Evolutionary conservation across 1,139 yeast species (phyloP).

Genomic region (Taphrina flavorubra): DNA sequence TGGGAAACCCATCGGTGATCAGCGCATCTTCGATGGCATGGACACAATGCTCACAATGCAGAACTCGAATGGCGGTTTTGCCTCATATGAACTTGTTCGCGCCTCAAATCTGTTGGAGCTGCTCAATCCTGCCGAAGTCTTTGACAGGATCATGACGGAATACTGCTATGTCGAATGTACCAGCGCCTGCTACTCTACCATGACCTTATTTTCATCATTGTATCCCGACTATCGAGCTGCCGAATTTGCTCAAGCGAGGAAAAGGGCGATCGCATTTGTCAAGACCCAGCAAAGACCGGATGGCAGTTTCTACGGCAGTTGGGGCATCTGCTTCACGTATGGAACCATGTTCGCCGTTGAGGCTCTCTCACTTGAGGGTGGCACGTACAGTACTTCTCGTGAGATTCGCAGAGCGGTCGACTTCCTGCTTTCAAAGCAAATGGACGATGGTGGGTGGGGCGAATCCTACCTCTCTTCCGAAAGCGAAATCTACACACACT

Average conservation of each 20-base stretch:
- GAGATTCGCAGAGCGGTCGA: constrained; percentile 80
- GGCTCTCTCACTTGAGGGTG: constrained; percentile 76
- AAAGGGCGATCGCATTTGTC: constrained; percentile 75
- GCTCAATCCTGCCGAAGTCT: constrained; percentile 95
- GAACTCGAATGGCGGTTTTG: constrained; percentile 90
- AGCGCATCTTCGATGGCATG: constrained; percentile 68
- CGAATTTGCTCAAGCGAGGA: constrained; percentile 70
- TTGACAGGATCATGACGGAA: constrained; percentile 97
- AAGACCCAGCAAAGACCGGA: constrained; percentile 69
- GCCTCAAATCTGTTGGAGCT: constrained; percentile 77
- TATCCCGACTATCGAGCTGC: constrained; percentile 65
- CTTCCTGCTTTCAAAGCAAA: constrained; percentile 74
- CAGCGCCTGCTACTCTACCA: constrained; percentile 88
- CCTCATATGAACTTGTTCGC: constrained; percentile 86
- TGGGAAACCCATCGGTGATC: constrained; percentile 60
- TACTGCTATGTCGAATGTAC: constrained; percentile 98
- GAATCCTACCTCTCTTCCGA: constrained; percentile 58
- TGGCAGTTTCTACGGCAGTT: constrained; percentile 98
- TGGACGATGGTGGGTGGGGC: constrained; percentile 96
- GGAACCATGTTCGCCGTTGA: constrained; percentile 98
- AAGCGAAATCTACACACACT: constrained; percentile 70
- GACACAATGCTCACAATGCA: constrained; percentile 74
- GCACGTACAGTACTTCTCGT: constrained; percentile 65
- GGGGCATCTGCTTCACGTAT: constrained; percentile 97
- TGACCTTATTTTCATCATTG: constrained; percentile 73